Evolutionary conservation across 106 monocot species (phyloP), one percentile per base, ranked within the genome.

Genomic region (Allium cepa): DNA sequence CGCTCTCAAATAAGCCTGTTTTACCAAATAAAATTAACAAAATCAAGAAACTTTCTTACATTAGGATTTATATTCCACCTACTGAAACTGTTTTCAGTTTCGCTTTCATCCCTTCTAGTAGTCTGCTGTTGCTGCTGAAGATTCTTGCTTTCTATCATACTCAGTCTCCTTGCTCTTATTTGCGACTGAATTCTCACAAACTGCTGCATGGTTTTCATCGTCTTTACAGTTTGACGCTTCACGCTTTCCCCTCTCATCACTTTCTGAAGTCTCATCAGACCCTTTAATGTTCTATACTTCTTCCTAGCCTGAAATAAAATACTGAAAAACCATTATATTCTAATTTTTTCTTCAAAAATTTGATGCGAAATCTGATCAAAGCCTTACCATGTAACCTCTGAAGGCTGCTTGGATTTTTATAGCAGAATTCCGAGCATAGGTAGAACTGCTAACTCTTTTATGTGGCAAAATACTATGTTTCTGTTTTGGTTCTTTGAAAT

Each of bases 331-430:
- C 52, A 53, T 53, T 53, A 10, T 9, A 53, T 53, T 53, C 52
- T 53, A 53, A 53, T 0, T 53, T 53, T 53, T 13, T 9, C 13
- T 10, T 9, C 9, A 53, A 53, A 53, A 13, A 53, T 53, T 53
- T 53, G 9, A 13, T 53, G 0, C 1, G 13, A 53, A 53, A 9
- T 53, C 13, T 53, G 13, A 53, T 17, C 27, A 53, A 53, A 53
- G 9, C 11, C 74, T 72, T 77, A 91, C 95, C 85, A 76, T 59
- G 27, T 86, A 81, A 71, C 91, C 91, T 78, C 86, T 76, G 60
- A 77, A 96, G 58, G 91, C 85, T 69, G 88, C 76, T 78, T 96
- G 95, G 27, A 96, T 96, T 70, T 71, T 81, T 47, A 62, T 75
- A 70, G 88, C 91, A 26, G 95, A 78, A 61, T 64, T 57, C 18